Evolutionary conservation across 352 stramenopile species (phyloP).

Genomic region (Phytophthora macrochlamydospora): DNA sequence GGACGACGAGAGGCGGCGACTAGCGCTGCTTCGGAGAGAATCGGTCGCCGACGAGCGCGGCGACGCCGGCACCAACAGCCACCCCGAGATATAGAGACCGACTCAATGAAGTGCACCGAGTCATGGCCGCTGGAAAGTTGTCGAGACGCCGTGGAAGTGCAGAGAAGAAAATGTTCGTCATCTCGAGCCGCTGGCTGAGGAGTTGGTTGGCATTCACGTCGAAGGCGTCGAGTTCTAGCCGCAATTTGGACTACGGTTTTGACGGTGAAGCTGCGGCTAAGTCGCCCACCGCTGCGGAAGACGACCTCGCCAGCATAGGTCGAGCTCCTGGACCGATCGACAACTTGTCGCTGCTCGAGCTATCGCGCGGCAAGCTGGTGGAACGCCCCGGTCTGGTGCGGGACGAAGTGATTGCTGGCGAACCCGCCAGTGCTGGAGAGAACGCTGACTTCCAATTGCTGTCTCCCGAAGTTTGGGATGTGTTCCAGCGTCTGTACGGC

Average conservation of each 20-base stretch:
- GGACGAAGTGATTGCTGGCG: constrained; percentile 28
- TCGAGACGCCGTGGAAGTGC: constrained; percentile 52
- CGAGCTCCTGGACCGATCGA: constrained; percentile 54
- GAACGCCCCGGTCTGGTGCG: constrained; percentile 49
- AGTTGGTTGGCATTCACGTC: constrained; percentile 70
- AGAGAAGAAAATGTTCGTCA: constrained; percentile 62
- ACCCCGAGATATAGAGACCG: constrained; percentile 65
- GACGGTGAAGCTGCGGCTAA: constrained; percentile 16
- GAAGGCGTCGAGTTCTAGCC: constrained; percentile 29
- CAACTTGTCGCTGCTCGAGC: constrained; percentile 63
- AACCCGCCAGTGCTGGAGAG: constrained; percentile 24
- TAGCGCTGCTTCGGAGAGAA: constrained; percentile 10
- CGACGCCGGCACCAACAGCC: constrained; percentile 17
- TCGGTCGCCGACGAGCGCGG: constrained; percentile 18
- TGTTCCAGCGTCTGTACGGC: constrained; percentile 71
- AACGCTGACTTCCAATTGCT: constrained; percentile 67
- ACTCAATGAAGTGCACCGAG: constrained; percentile 66
- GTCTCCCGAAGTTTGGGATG: constrained; percentile 71
- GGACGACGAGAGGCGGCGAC: constrained; percentile 17
- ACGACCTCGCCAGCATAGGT: constrained; percentile 15
- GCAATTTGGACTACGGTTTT: constrained; percentile 31
- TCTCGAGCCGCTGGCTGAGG: constrained; percentile 64
- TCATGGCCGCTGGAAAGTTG: constrained; percentile 69
- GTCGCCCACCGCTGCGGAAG: constrained; percentile 18
- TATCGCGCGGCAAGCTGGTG: constrained; percentile 54